phyloP scores from a whole-genome alignment of 306 rosid species.

The Vicia villosa region DNA sequence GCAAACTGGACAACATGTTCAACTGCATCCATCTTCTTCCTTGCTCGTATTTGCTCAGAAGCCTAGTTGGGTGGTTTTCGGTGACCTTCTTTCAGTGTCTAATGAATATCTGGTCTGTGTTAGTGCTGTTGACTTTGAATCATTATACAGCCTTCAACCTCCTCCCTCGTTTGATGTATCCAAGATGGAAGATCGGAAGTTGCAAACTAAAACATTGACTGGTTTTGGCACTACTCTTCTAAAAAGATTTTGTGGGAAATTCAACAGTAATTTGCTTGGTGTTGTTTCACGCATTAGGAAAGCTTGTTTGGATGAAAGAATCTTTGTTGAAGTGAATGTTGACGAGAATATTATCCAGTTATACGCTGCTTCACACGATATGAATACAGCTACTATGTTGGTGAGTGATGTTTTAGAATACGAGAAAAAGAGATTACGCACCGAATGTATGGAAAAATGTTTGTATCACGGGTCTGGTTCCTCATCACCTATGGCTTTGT shows the following conservation, averaged over 20 bases:
- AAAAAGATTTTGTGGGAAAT: conserved; percentile 86
- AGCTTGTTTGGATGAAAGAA: conserved; percentile 62
- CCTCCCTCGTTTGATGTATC: conserved; percentile 68
- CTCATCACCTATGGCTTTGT: conserved; percentile 69
- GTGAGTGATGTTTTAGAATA: conserved; percentile 57
- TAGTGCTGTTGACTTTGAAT: conserved; percentile 65
- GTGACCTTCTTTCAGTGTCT: conserved; percentile 72
- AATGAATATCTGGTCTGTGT: conserved; percentile 78
- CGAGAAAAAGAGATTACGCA: conserved; percentile 57
- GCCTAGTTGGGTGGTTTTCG: conserved; percentile 95
- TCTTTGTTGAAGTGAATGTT: conserved; percentile 66
- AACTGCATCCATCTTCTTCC: conserved; percentile 92
- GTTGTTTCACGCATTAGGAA: conserved; percentile 54
- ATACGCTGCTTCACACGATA: conserved; percentile 60
- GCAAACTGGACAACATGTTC: conserved; percentile 66
- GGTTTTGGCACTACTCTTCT: conserved; percentile 74
- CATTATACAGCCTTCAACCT: conserved; percentile 54
- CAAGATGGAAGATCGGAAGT: conserved; percentile 55
- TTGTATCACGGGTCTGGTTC: conserved; percentile 69
- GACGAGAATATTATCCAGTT: conserved; percentile 59
- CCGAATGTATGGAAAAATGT: conserved; percentile 79
- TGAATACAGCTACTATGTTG: conserved; percentile 49
- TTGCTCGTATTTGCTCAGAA: conserved; percentile 73
- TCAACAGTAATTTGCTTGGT: conserved; percentile 53
- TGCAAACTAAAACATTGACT: conserved; percentile 58